A percentile compares a stretch with the other conserved stretches of the same genome.
These are phyloP conservation scores for Plasmodium vivax DNA, from an alignment of 169 alveolate genomes.

Conservation along the genomic window DNA sequence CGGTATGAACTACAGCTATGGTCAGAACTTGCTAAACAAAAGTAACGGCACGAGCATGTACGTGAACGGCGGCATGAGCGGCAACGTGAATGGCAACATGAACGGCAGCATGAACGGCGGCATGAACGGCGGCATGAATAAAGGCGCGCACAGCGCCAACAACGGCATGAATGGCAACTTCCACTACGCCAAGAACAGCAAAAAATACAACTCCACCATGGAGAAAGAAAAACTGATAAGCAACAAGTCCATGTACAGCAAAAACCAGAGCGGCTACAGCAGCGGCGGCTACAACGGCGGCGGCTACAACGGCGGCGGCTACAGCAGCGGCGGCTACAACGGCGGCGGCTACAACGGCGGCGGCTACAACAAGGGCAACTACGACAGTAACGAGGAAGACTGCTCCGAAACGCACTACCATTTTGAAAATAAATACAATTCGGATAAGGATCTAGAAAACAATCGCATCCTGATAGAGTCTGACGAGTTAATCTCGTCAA, in stretches of 20 bases:
- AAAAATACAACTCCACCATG: neutral
- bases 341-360: neutral
- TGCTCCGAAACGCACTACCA: conserved; percentile 58
- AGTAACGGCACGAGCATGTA: neutral
- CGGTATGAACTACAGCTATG: conserved; percentile 16
- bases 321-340: too few species aligned
- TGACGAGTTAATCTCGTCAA: conserved; percentile 17
- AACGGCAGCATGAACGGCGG: neutral
- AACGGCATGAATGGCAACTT: neutral
- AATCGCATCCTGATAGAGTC: conserved; percentile 13
- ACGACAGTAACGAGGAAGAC: conserved; percentile 5
- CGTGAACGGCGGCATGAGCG: neutral
- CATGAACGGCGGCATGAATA: conserved; percentile 1
- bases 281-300: neutral
- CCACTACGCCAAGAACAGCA: conserved; percentile 11
- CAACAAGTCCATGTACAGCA: neutral
- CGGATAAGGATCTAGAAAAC: conserved; percentile 45
- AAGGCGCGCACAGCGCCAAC: neutral
- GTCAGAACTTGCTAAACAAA: neutral
- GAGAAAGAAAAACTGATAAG: conserved; percentile 60
- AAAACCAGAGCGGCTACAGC: neutral
- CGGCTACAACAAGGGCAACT: conserved; percentile 5
- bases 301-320: neutral
- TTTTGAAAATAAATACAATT: conserved; percentile 56
- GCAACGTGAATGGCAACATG: neutral